These are phyloP conservation scores for Dictyostelium purpureum DNA, from an alignment of 78 protist genomes.

Conservation along the genomic window DNA sequence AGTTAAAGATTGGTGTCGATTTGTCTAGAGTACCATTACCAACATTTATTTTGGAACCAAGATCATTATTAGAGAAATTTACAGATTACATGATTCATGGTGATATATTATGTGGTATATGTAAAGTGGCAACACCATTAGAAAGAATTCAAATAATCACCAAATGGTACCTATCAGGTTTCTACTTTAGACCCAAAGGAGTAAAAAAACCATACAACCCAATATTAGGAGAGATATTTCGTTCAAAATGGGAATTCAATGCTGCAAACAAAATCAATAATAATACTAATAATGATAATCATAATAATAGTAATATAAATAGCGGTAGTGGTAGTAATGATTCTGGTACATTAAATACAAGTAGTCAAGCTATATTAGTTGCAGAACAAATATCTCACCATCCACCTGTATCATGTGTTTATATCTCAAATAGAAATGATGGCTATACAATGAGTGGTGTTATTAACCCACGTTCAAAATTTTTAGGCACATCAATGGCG, in stretches of 20 bases:
- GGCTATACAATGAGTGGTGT: slow-evolving; percentile 84
- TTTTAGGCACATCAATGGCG: slow-evolving; percentile 88
- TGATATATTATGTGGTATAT: slow-evolving; percentile 19
- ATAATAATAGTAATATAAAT: too few species aligned
- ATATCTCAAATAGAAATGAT: slow-evolving; percentile 77
- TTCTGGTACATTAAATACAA: neutral
- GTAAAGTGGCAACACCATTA: slow-evolving; percentile 66
- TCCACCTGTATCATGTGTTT: slow-evolving; percentile 95
- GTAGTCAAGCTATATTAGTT: slow-evolving; percentile 12
- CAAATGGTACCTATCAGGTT: slow-evolving; percentile 94
- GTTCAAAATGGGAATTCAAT: slow-evolving; percentile 76
- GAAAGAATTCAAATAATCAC: slow-evolving; percentile 80
- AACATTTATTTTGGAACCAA: slow-evolving; percentile 95
- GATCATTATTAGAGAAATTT: slow-evolving; percentile 92
- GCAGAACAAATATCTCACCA: slow-evolving; percentile 96
- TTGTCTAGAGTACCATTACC: slow-evolving; percentile 92
- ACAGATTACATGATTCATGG: slow-evolving; percentile 74
- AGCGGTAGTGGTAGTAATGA: neutral
- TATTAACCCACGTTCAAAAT: slow-evolving; percentile 80
- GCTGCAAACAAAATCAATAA: neutral
- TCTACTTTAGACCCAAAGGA: slow-evolving; percentile 86
- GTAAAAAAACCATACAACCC: slow-evolving; percentile 98
- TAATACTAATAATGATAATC: too few species aligned
- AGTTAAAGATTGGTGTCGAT: slow-evolving; percentile 90
- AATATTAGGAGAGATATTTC: slow-evolving; percentile 93